Base-by-base conservation (phyloP, 257 asterid species). In the Solanum microdontum region DNA sequence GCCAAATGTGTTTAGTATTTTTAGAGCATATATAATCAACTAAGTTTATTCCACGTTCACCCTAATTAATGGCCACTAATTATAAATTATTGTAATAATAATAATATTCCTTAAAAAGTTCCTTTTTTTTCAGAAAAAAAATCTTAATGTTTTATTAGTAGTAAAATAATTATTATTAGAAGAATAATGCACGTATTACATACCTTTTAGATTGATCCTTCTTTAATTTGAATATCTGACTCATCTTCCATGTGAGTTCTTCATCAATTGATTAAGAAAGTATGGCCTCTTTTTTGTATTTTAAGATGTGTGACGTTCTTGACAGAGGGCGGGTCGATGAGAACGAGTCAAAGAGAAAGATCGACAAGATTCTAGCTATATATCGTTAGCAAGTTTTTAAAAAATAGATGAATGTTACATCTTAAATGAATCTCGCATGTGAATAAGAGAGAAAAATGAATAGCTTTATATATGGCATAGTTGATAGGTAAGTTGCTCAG, bases 1-100 rank as follows among this genome's bases (percentile, higher is more conserved):
- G 70, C 40, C 17, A 48, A 82, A 24, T 30, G 19, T 7, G 7
- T 51, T 82, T 82, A 48, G 43, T 51, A 5, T 40, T 45, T 82
- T 82, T 82, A 28, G 43, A 82, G 40, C 85, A 82, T 45, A 82
- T 17, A 45, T 48, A 48, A 51, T 80, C 19, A 28, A 3, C 85
- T 82, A 82, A 30, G 43, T 82, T 82, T 82, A 82, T 82, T 82
- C 70, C 70, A 82, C 70, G 70, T 82, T 82, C 85, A 5, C 69
- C 70, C 70, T 82, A 82, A 82, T 30, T 82, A 82, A 48, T 82
- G 43, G 70, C 30, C 70, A 82, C 85, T 82, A 48, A 82, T n/a
- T 37, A 39, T 39, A 12, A 76, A 76, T 76, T 76, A 76, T 11
- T 39, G 84, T 76, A 39, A 39, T 39, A 40, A n/a, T 39, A 40